Conservation (phyloP, 305 asterid species). For the Stenogyne calaminthoides region DNA sequence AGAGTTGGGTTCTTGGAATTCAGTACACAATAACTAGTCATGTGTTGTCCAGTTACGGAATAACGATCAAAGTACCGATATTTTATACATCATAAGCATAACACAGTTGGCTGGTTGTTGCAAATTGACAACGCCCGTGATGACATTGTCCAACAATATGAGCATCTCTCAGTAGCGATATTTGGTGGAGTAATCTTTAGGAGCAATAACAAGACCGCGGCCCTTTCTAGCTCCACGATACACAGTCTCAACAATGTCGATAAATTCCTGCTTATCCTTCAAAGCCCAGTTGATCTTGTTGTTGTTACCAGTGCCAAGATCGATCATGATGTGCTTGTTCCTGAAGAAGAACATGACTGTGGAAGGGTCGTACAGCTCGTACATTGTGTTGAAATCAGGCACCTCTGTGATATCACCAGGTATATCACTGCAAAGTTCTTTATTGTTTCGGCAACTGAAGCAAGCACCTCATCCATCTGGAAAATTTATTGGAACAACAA, state of each 20-base stretch:
- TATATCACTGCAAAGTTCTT: conserved; percentile 89
- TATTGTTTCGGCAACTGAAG: conserved; percentile 85
- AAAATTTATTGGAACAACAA: conserved; percentile 5
- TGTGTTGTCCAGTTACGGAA: background rate
- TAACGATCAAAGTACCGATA: background rate
- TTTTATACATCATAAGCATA: conserved; percentile 8
- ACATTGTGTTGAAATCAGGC: conserved; percentile 92
- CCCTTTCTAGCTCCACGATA: conserved; percentile 96
- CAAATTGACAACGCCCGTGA: background rate
- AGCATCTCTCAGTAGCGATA: conserved; percentile 60
- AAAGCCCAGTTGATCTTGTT: conserved; percentile 95
- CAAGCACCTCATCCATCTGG: conserved; percentile 91
- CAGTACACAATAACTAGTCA: background rate
- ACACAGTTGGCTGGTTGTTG: background rate
- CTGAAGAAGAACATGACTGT: conserved; percentile 82
- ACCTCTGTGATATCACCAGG: conserved; percentile 84
- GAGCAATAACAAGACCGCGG: conserved; percentile 90
- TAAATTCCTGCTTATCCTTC: conserved; percentile 91
- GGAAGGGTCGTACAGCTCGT: conserved; percentile 87
- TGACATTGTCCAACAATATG: background rate
- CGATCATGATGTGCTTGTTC: conserved; percentile 92
- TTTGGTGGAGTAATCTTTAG: conserved; percentile 93
- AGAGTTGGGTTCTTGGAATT: background rate
- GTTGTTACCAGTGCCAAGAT: conserved; percentile 93
- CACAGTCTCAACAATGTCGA: conserved; percentile 78